A percentile compares a stretch with the other conserved stretches of the same genome.
Evolutionary conservation across 2,329 filamentous ascomycete species (phyloP).

Genomic region (Aspergillus tamarii): DNA sequence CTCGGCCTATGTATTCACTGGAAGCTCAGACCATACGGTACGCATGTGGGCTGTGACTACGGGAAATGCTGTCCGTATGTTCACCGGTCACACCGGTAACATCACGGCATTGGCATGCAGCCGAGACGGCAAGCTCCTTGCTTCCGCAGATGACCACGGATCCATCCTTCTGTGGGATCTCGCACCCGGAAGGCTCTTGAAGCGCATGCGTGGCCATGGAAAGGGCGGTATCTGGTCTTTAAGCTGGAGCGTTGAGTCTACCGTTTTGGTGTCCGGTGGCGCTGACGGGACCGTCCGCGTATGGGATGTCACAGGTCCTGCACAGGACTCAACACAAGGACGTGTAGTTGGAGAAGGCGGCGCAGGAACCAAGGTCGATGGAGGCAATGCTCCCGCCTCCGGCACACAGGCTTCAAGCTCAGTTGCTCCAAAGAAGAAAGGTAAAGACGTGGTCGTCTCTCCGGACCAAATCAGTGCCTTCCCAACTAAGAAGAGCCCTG

Average conservation of each 20-base stretch:
- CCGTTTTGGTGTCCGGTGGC: constrained; percentile 84
- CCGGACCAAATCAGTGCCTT: constrained; percentile 95
- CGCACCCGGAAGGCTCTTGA: constrained; percentile 79
- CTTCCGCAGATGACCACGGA: constrained; percentile 83
- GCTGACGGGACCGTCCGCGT: constrained; percentile 90
- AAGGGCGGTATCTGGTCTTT: constrained; percentile 93
- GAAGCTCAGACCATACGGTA: constrained; percentile 88
- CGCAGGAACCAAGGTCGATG: constrained; percentile 55
- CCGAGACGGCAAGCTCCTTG: constrained; percentile 86
- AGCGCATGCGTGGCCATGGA: constrained; percentile 90
- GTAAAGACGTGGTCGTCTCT: constrained; percentile 86
- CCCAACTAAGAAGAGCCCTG: constrained; percentile 92
- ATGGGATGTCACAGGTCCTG: constrained; percentile 83
- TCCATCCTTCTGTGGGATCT: constrained; percentile 96
- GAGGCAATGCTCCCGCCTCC: constrained; percentile 52
- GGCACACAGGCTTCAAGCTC: constrained; percentile 49
- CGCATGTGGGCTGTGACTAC: constrained; percentile 96
- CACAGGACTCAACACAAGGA: constrained; percentile 61
- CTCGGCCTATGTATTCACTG: constrained; percentile 89
- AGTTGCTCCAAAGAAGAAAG: constrained; percentile 67
- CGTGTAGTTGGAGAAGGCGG: constrained; percentile 55
- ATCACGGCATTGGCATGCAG: constrained; percentile 84
- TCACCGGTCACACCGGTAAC: constrained; percentile 87
- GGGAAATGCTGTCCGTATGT: constrained; percentile 84
- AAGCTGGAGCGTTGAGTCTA: constrained; percentile 91